phyloP scores from a whole-genome alignment of 192 early-diverging fungal species.

The Paraglomus occultum region DNA sequence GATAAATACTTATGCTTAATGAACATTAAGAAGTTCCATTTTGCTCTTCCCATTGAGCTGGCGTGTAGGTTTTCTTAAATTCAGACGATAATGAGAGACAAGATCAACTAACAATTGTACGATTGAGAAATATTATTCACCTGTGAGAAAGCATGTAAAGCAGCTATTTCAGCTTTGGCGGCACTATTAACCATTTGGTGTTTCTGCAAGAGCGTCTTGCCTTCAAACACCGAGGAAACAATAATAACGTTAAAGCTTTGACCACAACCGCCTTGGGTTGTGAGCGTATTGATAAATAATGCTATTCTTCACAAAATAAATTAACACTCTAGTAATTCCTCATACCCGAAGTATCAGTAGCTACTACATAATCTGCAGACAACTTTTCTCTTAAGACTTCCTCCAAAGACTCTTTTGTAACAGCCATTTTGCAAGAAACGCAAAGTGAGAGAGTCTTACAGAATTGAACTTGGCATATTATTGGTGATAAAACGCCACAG shows the following conservation, averaged over 20 bases:
- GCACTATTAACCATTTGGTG: constrained; percentile 82
- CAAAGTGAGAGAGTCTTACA: neutral
- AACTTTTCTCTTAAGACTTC: constrained; percentile 13
- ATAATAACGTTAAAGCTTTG: constrained; percentile 78
- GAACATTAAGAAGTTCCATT: no score
- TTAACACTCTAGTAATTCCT: neutral
- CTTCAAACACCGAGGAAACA: constrained; percentile 71
- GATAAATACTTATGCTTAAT: no score
- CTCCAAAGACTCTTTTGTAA: constrained; percentile 27
- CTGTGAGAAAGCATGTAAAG: constrained; percentile 84
- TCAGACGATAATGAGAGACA: neutral
- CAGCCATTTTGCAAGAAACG: neutral
- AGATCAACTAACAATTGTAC: neutral
- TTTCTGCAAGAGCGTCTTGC: constrained; percentile 64
- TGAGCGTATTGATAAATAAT: constrained; percentile 1
- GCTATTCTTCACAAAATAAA: neutral
- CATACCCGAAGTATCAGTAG: constrained; percentile 26
- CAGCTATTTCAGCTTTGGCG: constrained; percentile 73
- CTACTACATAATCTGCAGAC: constrained; percentile 23
- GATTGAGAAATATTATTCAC: constrained; percentile 37
- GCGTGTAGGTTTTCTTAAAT: constrained; percentile 65
- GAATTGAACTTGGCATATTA: no score
- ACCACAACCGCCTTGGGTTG: constrained; percentile 71
- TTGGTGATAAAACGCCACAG: no score
- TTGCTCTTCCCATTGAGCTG: constrained; percentile 51